Base-by-base conservation (phyloP, 495 filamentous ascomycete genomes). In the Tuber magnatum region DNA sequence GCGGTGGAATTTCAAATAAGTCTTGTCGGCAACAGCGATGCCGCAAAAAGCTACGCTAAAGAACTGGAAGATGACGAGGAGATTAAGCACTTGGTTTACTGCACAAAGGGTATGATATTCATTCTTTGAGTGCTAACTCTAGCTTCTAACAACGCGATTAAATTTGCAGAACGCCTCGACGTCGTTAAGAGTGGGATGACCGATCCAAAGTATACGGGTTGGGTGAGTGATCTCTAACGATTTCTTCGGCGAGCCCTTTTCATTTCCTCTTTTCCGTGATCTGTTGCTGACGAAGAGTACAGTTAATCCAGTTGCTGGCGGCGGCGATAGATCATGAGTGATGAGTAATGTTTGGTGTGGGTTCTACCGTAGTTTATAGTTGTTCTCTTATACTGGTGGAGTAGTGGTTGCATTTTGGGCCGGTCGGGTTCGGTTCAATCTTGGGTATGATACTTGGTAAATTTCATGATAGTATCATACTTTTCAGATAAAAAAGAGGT, bases 1-100 rank as follows among this genome's bases (percentile, higher is more conserved):
- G 80, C 77, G 32, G 80, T 77, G 20, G 72, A 74, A 22, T 81
- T 81, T 44, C 80, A 81, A 44, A 73, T 81, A 39, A 79, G 71
- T 7, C 75, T 79, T 44, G 72, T 81, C 7, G 80, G 80, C 20
- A 69, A 75, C 24, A 73, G 72, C 22, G 22, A 7, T 3, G 44
- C 68, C 2, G 76, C 80, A 18, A 71, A 69, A 18, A 46, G 41
- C 0, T 81, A 78, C 12, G 56, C 81, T 68, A 41, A 28, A 38
- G 61, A 56, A 24, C 76, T 81, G 7, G 22, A 65, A 18, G 44
- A 56, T 4, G 79, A 76, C 38, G 61, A 43, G 0, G 72, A 78
- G 12, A 20, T 81, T 12, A 44, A 46, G 14, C 7, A 69, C 46
- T 70, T 80, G 39, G 71, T 81, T 77, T 76, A 78, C 46, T 81